These are phyloP conservation scores for Fusarium hainanense DNA, from an alignment of 2,329 filamentous ascomycete genomes.

Conservation along the genomic window DNA sequence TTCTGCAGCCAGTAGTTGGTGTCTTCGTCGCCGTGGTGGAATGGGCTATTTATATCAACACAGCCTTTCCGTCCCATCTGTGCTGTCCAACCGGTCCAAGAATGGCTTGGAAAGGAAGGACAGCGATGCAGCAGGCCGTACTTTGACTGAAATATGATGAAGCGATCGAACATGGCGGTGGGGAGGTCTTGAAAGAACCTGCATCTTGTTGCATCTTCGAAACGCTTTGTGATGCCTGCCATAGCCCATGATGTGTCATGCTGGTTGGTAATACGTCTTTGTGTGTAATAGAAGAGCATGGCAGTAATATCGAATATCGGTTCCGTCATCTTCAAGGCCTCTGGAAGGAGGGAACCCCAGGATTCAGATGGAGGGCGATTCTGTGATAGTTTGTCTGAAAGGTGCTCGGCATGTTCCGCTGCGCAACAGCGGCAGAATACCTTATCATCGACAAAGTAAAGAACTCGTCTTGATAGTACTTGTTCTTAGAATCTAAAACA, in stretches of 20 bases:
- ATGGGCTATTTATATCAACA: neutral
- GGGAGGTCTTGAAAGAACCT: slow-evolving; percentile 8
- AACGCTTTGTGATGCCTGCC: slow-evolving; percentile 4
- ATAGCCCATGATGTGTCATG: slow-evolving; percentile 5
- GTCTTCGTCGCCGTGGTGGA: too few species aligned
- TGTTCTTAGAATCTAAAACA: slow-evolving; percentile 16
- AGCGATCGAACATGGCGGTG: neutral
- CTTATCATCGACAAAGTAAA: slow-evolving; percentile 11
- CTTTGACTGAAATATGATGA: neutral
- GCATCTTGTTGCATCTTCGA: neutral
- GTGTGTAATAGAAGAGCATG: slow-evolving; percentile 5
- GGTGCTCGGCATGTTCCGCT: neutral
- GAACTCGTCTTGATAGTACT: neutral
- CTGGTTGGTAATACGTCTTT: slow-evolving; percentile 3
- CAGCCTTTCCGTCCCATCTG: neutral
- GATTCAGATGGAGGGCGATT: fast-evolving
- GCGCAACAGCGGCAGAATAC: slow-evolving; percentile 18
- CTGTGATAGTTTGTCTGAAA: neutral
- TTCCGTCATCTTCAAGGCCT: neutral
- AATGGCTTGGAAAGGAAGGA: slow-evolving; percentile 20
- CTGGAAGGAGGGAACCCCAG: neutral
- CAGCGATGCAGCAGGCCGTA: neutral
- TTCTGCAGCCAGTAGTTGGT: neutral
- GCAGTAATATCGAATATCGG: neutral
- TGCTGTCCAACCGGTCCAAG: slow-evolving; percentile 18